Conservation (phyloP, 2,329 filamentous ascomycete genomes). For the Claviceps cyperi region DNA sequence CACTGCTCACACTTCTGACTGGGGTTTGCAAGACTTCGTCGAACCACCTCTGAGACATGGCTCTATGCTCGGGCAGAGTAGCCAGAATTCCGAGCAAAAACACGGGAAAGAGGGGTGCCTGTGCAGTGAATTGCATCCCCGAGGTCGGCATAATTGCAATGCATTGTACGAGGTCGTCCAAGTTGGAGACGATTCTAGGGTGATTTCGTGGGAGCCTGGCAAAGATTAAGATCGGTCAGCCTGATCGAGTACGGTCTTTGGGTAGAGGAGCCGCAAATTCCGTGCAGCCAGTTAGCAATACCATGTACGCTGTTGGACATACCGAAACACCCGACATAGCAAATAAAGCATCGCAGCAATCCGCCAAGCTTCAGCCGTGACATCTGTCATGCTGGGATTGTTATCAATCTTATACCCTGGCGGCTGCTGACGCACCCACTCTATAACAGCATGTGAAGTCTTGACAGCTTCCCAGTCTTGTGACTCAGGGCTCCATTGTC, state of each 20-base stretch:
- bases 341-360: slow-evolving; percentile 24
- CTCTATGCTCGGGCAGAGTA: slow-evolving; percentile 14
- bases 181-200: slow-evolving; percentile 17
- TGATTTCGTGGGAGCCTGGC: slow-evolving; percentile 24
- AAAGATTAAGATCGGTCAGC: not conserved
- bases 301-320: not conserved
- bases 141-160: slow-evolving; percentile 27
- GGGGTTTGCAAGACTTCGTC: slow-evolving; percentile 21
- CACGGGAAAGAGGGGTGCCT: slow-evolving; percentile 26
- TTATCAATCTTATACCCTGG: slow-evolving; percentile 13
- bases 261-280: slow-evolving; percentile 1
- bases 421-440: slow-evolving; percentile 16
- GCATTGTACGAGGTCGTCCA: slow-evolving; percentile 21
- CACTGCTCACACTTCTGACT: slow-evolving; percentile 25
- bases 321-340: slow-evolving; percentile 25
- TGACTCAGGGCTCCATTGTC: slow-evolving; percentile 22
- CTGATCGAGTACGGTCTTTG: not conserved
- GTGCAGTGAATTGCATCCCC: slow-evolving; percentile 25
- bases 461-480: slow-evolving; percentile 11
- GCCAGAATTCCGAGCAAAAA: slow-evolving; percentile 26
- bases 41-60: slow-evolving; percentile 21
- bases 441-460: slow-evolving; percentile 9
- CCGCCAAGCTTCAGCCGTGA: slow-evolving; percentile 28
- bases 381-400: slow-evolving; percentile 22
- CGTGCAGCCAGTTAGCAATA: not conserved